Base-by-base conservation (phyloP, 768 basidiomycete genomes). In the Saitozyma podzolica region DNA sequence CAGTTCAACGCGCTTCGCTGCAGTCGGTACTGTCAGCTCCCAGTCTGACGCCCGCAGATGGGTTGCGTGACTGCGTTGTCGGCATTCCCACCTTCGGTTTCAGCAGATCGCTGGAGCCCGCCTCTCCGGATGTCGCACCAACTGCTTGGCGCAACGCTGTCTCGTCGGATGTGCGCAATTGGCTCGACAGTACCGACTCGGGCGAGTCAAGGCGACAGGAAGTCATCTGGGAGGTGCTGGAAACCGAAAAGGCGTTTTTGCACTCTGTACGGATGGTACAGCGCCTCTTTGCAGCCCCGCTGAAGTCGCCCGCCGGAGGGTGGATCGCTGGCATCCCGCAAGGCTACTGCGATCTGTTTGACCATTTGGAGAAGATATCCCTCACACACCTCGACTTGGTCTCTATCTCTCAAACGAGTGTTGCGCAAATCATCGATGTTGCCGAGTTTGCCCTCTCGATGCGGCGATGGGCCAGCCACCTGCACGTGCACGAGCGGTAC, bases 401-500 rank as follows among this genome's bases (percentile, higher is more conserved):
- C 29, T 29, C 29, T 29, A 47, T 47, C 45, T 47, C n/a, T 17
- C 45, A 47, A 4, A 66, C 71, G 0, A 58, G 63, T 17, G 5
- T 29, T 2, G 29, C 29, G 5, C 29, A 29, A 5, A 40, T 63
- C 9, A 78, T 84, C 1, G 78, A 84, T 51, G 78, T 88, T 13
- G 80, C 82, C 56, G 78, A 83, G 16, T 77, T 92, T 39, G 86
- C 89, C 8, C n/a, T 11, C 6, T 11, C n/a, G 13, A 13, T 47
- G 11, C 13, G n/a, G 2, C 45, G 45, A 17, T 89, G 89, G 73
- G 84, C 92, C 13, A 81, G 85, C 1, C 84, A 83, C 50, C 80
- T 92, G 40, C 90, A 94, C 76, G 85, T 90, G 9, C 91, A 96
- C 68, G 91, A 92, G 76, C 89, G 91, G 17, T 95, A 93, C 78